Conservation (phyloP, 192 early-diverging fungal genomes). For the Umbelopsis sp. region DNA sequence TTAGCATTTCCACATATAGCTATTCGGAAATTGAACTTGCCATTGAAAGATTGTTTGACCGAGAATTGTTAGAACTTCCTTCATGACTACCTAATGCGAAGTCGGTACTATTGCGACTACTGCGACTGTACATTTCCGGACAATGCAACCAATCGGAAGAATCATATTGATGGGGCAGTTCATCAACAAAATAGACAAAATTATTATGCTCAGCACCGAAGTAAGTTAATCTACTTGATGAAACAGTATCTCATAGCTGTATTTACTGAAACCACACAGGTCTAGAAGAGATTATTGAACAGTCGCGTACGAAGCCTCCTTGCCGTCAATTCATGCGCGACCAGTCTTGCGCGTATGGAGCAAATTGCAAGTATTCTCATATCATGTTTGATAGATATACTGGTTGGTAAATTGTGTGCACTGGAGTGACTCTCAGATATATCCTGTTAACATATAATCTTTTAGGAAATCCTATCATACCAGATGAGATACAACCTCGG, state of each 20-base stretch:
- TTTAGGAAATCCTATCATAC: conserved; percentile 29
- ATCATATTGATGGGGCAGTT: conserved; percentile 38
- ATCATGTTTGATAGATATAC: conserved; percentile 28
- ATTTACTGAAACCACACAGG: conserved; percentile 23
- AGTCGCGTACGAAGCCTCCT: conserved; percentile 40
- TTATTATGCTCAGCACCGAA: conserved; percentile 33
- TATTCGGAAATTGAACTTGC: no score
- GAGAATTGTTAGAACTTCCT: no score
- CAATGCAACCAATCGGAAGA: conserved; percentile 40
- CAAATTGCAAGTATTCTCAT: conserved; percentile 43
- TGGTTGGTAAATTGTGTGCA: not conserved
- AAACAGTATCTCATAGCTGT: not conserved
- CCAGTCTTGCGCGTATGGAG: conserved; percentile 41
- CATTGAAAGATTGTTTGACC: no score
- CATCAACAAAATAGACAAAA: conserved; percentile 35
- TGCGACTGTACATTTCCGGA: conserved; percentile 49
- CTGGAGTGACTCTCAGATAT: not conserved
- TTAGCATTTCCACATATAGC: no score
- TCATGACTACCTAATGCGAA: not conserved
- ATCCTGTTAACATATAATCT: conserved; percentile 1
- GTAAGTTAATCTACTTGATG: not conserved
- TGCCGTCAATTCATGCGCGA: conserved; percentile 34
- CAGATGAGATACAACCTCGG: conserved; percentile 3
- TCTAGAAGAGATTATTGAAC: conserved; percentile 35
- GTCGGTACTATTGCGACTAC: conserved; percentile 42